Evolutionary conservation across 306 rosid species (phyloP), one percentile per base, ranked within the genome.

Genomic region (Begonia fuchsioides): DNA sequence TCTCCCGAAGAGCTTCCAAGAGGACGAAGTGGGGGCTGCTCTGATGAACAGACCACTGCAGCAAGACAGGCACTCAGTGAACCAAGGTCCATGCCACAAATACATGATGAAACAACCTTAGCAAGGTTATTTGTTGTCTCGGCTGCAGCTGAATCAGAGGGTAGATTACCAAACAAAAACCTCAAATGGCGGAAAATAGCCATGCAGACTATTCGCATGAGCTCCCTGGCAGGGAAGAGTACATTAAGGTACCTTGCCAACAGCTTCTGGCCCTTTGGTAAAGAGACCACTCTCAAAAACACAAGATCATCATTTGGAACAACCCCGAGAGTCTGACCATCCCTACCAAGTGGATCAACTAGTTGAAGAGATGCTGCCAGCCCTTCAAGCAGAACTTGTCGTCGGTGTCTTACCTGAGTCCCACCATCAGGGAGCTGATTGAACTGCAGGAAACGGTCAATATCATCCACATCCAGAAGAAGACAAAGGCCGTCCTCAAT

Each of bases 391-490:
- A 86, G 63, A 51, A 52, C 74, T 74, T 85, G 87, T 3, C 93
- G 78, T 41, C 78, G 73, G 38, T 53, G 73, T 62, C 74, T 73
- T 61, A 86, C 72, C 52, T 77, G 86, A 51, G 48, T 20, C 35
- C 96, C 96, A 49, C 70, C 78, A 53, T 86, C 99, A 26, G 70
- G 96, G 53, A 80, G 78, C 77, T 71, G 99, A 70, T 71, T 92
- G 73, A 80, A 84, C 59, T 73, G 93, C 52, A 92, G 64, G 70
- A 79, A 82, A 55, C 99, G 96, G 47, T 92, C 93, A 56, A 92
- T 82, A 69, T 92, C 99, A 71, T 92, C 93, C 39, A 82, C 94
- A 57, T 92, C 99, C 60, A 92, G 86, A 62, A 92, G 93, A 72
- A 86, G 83, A 70, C 92, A 92, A 10, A 82, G 70, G 43, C 96